Percentiles rank a stretch among this genome's conserved stretches.
Conservation (phyloP, 192 early-diverging fungal genomes). For the Gonapodya prolifera region DNA sequence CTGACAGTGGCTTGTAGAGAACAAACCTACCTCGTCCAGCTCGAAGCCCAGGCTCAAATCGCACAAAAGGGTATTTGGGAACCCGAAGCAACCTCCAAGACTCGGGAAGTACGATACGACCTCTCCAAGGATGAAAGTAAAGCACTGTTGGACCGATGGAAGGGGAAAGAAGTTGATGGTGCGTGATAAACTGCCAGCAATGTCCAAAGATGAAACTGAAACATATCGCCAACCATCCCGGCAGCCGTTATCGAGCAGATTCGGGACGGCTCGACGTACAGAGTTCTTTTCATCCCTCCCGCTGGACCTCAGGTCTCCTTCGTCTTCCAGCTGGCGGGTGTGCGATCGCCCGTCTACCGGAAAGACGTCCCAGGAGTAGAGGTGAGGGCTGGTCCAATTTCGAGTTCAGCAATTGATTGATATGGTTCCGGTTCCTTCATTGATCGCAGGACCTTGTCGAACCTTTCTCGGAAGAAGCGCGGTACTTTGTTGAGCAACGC, state of each 20-base stretch:
- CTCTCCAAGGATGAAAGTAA: constrained; percentile 34
- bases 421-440: too few species aligned
- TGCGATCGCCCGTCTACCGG: background rate
- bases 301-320: background rate
- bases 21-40: constrained; percentile 26
- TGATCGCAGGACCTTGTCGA: constrained; percentile 67
- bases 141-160: constrained; percentile 62
- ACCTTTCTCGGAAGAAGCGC: constrained; percentile 87
- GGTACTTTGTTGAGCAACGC: constrained; percentile 80
- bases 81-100: constrained; percentile 28
- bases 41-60: constrained; percentile 61
- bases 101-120: constrained; percentile 32
- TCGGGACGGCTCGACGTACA: constrained; percentile 53
- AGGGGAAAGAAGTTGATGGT: constrained; percentile 65
- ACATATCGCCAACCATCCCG: too few species aligned
- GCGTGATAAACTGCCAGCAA: too few species aligned
- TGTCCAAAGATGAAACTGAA: too few species aligned
- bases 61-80: constrained; percentile 69
- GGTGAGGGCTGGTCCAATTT: too few species aligned
- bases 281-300: background rate
- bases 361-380: constrained; percentile 45
- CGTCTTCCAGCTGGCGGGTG: background rate
- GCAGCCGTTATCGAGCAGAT: constrained; percentile 89
- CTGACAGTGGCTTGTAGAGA: too few species aligned
- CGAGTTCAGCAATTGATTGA: too few species aligned